Percentiles rank a stretch among this genome's conserved stretches.
These are phyloP conservation scores for Serpula lacrymans DNA, from an alignment of 768 basidiomycete genomes.

Conservation along the genomic window DNA sequence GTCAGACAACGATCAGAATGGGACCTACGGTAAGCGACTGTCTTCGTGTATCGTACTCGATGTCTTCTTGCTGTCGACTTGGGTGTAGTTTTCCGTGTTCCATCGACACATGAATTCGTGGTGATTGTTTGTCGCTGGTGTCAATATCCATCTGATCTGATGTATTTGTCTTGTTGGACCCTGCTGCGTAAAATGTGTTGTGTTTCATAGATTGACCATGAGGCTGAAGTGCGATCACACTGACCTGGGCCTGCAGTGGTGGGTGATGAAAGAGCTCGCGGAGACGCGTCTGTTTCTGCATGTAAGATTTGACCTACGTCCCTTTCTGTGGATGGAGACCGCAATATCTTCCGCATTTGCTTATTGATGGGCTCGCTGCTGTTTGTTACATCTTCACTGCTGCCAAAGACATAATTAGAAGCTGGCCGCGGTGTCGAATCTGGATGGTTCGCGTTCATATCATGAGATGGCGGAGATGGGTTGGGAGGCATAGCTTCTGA, in stretches of 20 bases:
- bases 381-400: conserved; percentile 33
- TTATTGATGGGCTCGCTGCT: conserved; percentile 35
- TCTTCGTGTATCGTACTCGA: conserved; percentile 68
- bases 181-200: conserved; percentile 16
- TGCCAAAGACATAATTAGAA: conserved; percentile 71
- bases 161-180: conserved; percentile 27
- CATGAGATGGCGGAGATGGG: conserved; percentile 10
- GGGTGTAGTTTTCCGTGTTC: too few species aligned
- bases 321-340: conserved; percentile 52
- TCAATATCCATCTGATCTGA: conserved; percentile 40
- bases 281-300: conserved; percentile 17
- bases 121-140: conserved; percentile 24
- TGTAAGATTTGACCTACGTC: conserved; percentile 18
- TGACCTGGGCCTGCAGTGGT: conserved; percentile 20
- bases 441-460: conserved; percentile 32
- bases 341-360: conserved; percentile 55
- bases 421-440: conserved; percentile 49
- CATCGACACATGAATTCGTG: conserved; percentile 24
- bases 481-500: conserved; percentile 19
- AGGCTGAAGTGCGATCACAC: conserved; percentile 13
- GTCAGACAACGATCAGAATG: conserved; percentile 8
- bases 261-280: conserved; percentile 13
- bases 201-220: conserved; percentile 11
- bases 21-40: conserved; percentile 69
- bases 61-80: conserved; percentile 47